A percentile compares a stretch with the other conserved stretches of the same genome.
Conservation (phyloP, 202 grass and related monocot species). For the Saccharum hybrid region DNA sequence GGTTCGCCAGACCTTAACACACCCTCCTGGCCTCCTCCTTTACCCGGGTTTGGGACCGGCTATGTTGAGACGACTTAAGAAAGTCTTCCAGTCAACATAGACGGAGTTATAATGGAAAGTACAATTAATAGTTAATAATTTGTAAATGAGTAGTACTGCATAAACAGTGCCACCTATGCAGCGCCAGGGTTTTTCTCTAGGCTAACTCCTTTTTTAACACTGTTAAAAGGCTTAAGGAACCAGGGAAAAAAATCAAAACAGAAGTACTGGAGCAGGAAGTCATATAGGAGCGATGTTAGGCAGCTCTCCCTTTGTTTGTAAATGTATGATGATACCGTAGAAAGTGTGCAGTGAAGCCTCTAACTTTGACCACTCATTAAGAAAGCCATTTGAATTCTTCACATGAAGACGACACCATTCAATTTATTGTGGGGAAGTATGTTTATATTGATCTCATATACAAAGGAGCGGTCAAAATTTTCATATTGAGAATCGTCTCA, state of each 20-base stretch:
- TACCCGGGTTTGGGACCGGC: no score
- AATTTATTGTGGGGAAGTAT: background rate
- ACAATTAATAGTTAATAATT: background rate
- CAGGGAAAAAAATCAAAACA: background rate
- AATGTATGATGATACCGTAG: background rate
- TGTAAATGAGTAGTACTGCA: background rate
- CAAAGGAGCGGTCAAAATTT: background rate
- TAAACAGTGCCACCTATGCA: background rate
- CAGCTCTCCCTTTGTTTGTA: background rate
- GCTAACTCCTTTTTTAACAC: conserved; percentile 4
- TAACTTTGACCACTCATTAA: background rate
- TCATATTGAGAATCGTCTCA: background rate
- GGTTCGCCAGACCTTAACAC: no score
- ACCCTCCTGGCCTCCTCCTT: no score
- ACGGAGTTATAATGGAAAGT: no score
- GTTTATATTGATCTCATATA: conserved; percentile 1
- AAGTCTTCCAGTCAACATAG: no score
- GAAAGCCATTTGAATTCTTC: background rate
- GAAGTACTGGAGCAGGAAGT: background rate
- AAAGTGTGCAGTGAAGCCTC: background rate
- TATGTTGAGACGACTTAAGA: no score
- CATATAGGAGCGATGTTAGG: background rate
- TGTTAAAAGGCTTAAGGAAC: background rate
- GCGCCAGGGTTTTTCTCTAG: background rate
- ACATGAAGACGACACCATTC: background rate